phyloP scores from a whole-genome alignment of 2,329 filamentous ascomycete genomes.

The Byssoonygena ceratinophila region DNA sequence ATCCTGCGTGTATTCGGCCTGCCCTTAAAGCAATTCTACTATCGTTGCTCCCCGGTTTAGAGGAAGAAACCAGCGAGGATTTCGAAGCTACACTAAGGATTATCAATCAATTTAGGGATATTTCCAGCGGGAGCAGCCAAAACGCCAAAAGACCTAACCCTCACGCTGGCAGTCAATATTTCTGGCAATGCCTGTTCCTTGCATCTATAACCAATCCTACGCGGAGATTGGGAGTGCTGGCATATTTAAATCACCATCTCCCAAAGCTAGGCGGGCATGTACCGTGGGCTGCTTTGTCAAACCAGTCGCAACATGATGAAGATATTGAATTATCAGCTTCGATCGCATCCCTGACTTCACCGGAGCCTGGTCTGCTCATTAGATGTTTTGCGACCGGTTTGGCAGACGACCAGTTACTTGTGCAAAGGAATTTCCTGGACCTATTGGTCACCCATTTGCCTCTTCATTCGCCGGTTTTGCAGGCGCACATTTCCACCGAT shows the following conservation, averaged over 20 bases:
- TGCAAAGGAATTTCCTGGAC: constrained; percentile 89
- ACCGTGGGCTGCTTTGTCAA: constrained; percentile 24
- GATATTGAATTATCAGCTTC: constrained; percentile 26
- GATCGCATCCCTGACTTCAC: constrained; percentile 46
- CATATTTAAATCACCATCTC: constrained; percentile 69
- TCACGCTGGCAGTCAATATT: constrained; percentile 63
- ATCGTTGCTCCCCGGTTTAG: constrained; percentile 77
- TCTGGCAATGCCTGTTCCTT: constrained; percentile 97
- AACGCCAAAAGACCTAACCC: constrained; percentile 32
- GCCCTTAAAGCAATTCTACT: constrained; percentile 84
- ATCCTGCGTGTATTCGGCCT: constrained; percentile 62
- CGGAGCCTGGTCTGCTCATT: constrained; percentile 81
- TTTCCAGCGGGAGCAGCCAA: constrained; percentile 35
- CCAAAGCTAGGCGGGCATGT: constrained; percentile 53
- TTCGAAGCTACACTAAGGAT: constrained; percentile 79
- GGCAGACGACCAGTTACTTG: constrained; percentile 74
- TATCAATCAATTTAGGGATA: constrained; percentile 62
- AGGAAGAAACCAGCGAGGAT: constrained; percentile 95
- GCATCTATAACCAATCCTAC: constrained; percentile 83
- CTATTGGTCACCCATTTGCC: constrained; percentile 83
- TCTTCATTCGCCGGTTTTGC: constrained; percentile 69
- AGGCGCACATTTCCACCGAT: constrained; percentile 57
- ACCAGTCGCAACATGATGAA: constrained; percentile 18
- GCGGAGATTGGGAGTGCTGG: constrained; percentile 72
- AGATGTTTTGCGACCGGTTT: constrained; percentile 88